phyloP scores from a whole-genome alignment of 805 yeast genomes.

The Pichia heedii region DNA sequence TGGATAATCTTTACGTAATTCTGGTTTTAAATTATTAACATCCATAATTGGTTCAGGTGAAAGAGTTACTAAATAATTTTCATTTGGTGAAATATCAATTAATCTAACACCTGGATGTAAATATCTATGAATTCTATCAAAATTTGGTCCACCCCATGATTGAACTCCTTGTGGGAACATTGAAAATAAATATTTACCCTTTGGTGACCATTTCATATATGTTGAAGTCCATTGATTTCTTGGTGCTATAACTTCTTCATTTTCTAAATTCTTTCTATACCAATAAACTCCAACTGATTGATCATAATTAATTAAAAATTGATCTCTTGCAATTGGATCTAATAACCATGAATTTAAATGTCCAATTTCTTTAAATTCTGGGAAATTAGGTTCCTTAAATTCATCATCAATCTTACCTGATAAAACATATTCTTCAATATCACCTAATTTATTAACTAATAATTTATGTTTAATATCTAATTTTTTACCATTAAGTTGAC shows the following conservation, averaged over 20 bases:
- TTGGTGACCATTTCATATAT: conserved; percentile 84
- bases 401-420: conserved; percentile 52
- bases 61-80: conserved; percentile 80
- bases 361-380: conserved; percentile 67
- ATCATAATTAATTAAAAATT: conserved; percentile 68
- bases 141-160: conserved; percentile 88
- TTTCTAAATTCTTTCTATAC: conserved; percentile 62
- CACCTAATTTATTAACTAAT: conserved; percentile 71
- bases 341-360: conserved; percentile 86
- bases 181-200: conserved; percentile 81
- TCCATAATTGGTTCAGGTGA: conserved; percentile 75
- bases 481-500: conserved; percentile 76
- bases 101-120: conserved; percentile 84
- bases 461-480: conserved; percentile 90
- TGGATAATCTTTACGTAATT: conserved; percentile 55
- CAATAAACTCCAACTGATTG: conserved; percentile 81
- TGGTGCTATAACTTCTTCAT: conserved; percentile 71
- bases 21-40: conserved; percentile 59
- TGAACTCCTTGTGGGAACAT: conserved; percentile 92
- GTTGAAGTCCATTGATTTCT: conserved; percentile 82
- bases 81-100: conserved; percentile 88
- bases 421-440: conserved; percentile 69
- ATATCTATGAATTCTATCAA: conserved; percentile 65
- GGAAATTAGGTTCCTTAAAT: conserved; percentile 63
- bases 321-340: conserved; percentile 86